Conservation (phyloP, 768 basidiomycete species). For the Lactarius vividus region DNA sequence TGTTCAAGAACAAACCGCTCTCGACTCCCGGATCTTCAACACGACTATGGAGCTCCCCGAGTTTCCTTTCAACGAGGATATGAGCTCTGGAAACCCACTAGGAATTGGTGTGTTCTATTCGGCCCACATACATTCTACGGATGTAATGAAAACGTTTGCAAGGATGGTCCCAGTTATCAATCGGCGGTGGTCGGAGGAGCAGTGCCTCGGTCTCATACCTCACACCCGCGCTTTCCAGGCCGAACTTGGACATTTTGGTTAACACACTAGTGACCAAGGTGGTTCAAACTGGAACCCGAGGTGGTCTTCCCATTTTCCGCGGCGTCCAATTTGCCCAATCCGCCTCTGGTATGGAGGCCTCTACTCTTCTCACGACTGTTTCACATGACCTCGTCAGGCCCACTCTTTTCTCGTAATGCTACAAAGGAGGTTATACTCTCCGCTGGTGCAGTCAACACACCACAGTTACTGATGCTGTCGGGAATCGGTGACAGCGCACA, state of each 20-base stretch:
- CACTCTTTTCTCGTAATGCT: no score
- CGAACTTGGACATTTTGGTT: conserved; percentile 2
- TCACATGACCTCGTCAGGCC: no score
- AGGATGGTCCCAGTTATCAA: neutral
- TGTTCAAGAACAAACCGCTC: conserved; percentile 16
- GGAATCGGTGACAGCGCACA: no score
- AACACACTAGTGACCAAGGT: neutral
- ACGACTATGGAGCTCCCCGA: conserved; percentile 26
- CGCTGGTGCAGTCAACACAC: no score
- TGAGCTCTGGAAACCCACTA: conserved; percentile 29
- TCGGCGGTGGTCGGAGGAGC: neutral
- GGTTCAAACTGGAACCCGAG: neutral
- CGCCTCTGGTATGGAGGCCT: neutral
- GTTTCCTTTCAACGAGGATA: conserved; percentile 32
- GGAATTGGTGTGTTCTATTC: conserved; percentile 28
- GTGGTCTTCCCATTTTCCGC: neutral
- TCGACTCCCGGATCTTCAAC: conserved; percentile 15
- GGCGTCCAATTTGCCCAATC: neutral
- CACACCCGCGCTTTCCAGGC: neutral
- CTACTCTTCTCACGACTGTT: no score
- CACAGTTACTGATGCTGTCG: no score
- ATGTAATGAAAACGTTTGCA: neutral
- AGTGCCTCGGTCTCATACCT: neutral
- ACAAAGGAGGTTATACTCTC: no score
- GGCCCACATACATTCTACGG: no score